Evolutionary conservation across 805 yeast genomes (phyloP).

Genomic region (Wickerhamomyces pijperi): DNA sequence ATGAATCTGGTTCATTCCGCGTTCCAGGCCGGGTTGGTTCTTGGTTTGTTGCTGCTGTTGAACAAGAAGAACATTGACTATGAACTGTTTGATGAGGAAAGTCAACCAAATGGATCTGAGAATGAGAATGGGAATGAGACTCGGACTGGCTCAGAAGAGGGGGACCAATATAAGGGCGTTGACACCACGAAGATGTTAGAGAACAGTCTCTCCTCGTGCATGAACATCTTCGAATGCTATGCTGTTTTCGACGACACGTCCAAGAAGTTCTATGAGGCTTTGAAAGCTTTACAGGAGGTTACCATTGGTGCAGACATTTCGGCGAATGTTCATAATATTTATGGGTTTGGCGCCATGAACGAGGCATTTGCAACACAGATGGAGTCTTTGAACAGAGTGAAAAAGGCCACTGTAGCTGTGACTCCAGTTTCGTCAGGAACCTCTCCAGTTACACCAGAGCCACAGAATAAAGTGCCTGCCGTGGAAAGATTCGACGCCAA

Average conservation of each 20-base stretch:
- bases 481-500: background rate
- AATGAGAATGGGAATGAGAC: too few relatives aligned
- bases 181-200: constrained; percentile 9
- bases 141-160: background rate
- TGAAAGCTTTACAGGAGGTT: constrained; percentile 12
- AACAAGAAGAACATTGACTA: constrained; percentile 9
- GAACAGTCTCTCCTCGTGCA: constrained; percentile 13
- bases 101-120: too few relatives aligned
- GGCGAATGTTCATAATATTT: too few relatives aligned
- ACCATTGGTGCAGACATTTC: constrained; percentile 1
- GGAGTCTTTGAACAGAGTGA: too few relatives aligned
- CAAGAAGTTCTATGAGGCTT: constrained; percentile 8
- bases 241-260: constrained; percentile 14
- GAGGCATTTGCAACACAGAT: too few relatives aligned
- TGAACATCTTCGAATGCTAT: constrained; percentile 10
- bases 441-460: too few relatives aligned
- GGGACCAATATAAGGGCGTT: constrained; percentile 8
- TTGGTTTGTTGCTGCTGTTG: constrained; percentile 22
- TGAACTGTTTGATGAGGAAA: constrained; percentile 6
- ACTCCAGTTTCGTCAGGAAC: too few relatives aligned
- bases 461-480: background rate
- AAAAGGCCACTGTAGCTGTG: too few relatives aligned
- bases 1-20: constrained; percentile 22
- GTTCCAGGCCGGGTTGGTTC: constrained; percentile 26
- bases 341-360: too few relatives aligned